These are phyloP conservation scores for Coemansia sp. DNA, from an alignment of 192 early-diverging fungal species.

Conservation along the genomic window DNA sequence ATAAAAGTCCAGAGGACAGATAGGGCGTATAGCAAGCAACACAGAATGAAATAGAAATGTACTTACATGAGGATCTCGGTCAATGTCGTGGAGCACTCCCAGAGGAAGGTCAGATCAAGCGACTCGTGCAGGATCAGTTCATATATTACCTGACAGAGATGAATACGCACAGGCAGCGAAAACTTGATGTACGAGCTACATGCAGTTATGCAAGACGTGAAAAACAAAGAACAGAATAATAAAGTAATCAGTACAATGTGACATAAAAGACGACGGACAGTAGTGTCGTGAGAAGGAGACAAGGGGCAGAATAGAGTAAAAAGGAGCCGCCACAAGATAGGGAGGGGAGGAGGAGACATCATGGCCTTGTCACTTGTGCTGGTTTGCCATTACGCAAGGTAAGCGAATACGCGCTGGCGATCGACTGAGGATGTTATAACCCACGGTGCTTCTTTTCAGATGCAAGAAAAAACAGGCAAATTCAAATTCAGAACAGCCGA, in stretches of 20 bases:
- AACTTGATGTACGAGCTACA: conserved; percentile 48
- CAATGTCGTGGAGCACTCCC: conserved; percentile 60
- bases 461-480: not conserved
- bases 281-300: conserved; percentile 3
- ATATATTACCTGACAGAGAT: conserved; percentile 58
- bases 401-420: not conserved
- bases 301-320: not conserved
- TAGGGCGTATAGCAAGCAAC: not conserved
- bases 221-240: not conserved
- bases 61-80: conserved; percentile 69
- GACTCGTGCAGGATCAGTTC: conserved; percentile 64
- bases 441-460: not conserved
- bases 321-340: not conserved
- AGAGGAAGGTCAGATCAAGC: conserved; percentile 68
- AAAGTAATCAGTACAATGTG: conserved; percentile 2
- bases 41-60: not conserved
- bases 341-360: not conserved
- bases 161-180: conserved; percentile 26
- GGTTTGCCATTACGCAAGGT: not conserved
- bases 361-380: not conserved
- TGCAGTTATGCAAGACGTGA: conserved; percentile 6
- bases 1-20: not conserved
- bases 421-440: not conserved
- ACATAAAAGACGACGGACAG: not conserved
- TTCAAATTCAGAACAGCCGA: not conserved